phyloP scores from a whole-genome alignment of 192 early-diverging fungal genomes.

The Backusella psychrophila region DNA sequence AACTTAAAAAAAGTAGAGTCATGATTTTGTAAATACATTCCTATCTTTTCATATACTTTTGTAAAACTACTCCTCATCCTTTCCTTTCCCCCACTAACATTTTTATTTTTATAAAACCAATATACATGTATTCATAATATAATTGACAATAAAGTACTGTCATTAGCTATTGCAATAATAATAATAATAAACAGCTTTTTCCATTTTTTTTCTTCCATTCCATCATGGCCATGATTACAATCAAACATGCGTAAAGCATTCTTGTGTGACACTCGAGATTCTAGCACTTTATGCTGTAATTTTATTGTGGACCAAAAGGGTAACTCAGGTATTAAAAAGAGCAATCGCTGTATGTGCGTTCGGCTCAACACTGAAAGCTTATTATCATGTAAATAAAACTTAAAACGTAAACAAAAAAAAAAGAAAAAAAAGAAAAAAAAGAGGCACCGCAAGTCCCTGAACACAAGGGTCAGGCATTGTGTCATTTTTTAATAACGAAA shows the following conservation, averaged over 20 bases:
- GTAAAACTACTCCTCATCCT: background rate
- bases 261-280: background rate
- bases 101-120: background rate
- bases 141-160: background rate
- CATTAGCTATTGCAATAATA: background rate
- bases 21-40: conserved; percentile 5
- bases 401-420: background rate
- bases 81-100: background rate
- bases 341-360: background rate
- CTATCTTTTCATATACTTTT: background rate
- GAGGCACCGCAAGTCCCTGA: background rate
- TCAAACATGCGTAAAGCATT: background rate
- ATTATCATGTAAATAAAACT: background rate
- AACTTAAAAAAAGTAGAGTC: conserved; percentile 4
- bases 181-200: background rate
- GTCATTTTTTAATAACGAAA: background rate
- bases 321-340: background rate
- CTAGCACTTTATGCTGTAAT: background rate
- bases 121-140: background rate
- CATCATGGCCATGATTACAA: background rate
- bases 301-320: conserved; percentile 1
- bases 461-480: background rate
- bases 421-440: background rate
- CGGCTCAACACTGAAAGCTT: background rate
- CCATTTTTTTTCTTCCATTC: background rate